phyloP scores from a whole-genome alignment of 257 asterid species.

The Echites panduratus region DNA sequence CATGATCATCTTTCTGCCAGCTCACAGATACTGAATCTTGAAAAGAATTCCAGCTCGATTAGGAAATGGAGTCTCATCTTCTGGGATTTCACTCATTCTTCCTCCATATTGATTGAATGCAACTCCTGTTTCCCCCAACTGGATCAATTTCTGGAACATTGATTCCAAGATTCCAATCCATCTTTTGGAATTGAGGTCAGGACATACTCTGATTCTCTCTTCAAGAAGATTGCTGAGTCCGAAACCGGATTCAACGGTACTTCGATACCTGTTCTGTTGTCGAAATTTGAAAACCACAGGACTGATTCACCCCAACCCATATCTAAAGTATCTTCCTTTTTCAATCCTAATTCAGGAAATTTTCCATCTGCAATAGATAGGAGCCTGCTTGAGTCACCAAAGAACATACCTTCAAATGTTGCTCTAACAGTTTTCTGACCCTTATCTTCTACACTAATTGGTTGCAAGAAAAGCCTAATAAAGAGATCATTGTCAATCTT shows the following conservation, averaged over 20 bases:
- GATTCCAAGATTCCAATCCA: constrained; percentile 18
- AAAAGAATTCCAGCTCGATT: constrained; percentile 27
- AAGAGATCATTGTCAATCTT: constrained; percentile 21
- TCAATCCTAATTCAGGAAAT: constrained; percentile 19
- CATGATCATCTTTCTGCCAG: constrained; percentile 20
- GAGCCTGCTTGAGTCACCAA: constrained; percentile 19
- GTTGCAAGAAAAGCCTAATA: constrained; percentile 20
- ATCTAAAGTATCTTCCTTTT: constrained; percentile 16
- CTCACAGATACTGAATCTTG: constrained; percentile 21
- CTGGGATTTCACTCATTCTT: constrained; percentile 23
- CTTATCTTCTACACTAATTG: not conserved
- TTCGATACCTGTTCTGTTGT: not conserved
- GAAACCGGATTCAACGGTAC: not conserved
- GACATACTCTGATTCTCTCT: constrained; percentile 14
- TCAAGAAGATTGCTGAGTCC: too few species aligned
- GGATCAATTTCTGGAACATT: constrained; percentile 5
- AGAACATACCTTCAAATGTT: constrained; percentile 12
- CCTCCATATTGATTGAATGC: constrained; percentile 35
- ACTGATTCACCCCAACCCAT: constrained; percentile 32
- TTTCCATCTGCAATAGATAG: not conserved
- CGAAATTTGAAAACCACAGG: constrained; percentile 31
- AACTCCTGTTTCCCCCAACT: constrained; percentile 27
- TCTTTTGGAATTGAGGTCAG: not conserved
- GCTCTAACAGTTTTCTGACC: not conserved
- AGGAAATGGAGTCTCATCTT: constrained; percentile 23